Evolutionary conservation across 176 grass and related monocot genomes (phyloP), one percentile per base, ranked within the genome.

Genomic region (Puccinellia tenuiflora): DNA sequence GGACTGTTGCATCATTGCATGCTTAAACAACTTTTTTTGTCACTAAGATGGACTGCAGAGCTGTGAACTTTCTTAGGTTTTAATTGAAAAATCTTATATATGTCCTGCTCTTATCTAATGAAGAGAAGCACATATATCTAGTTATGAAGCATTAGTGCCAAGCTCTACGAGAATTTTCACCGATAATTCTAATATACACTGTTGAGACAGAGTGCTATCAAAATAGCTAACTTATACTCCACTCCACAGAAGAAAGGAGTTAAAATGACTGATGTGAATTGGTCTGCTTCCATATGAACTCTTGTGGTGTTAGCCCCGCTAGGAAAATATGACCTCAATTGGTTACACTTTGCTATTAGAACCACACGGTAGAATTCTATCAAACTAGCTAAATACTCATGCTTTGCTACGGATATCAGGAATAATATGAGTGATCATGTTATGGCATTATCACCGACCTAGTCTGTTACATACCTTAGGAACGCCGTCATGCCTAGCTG

Each of bases 321-420:
- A 62, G 17, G 18, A 12, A 78, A 82, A 82, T 82, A 56, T 22
- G 22, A 35, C 43, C 22, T 60, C 9, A 72, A 45, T 18, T 25
- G 64, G 61, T 61, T 38, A 42, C 8, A 51, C n/a, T 11, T 29
- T 83, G 5, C 53, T 88, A 78, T 40, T 83, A 30, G 62, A 76
- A 40, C 60, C 15, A 15, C 26, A 33, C 14, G 60, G 17, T 43
- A 70, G 40, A 70, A 70, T 70, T 43, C 2, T 70, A 15, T 14
- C 38, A 8, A 70, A 43, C 38, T 71, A 71, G 68, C 13, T 71
- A 71, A 71, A 71, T 71, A 45, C 12, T 43, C n/a, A 25, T 43
- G 67, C 68, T 25, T 71, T 45, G 68, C 22, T 45, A 17, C 7
- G 6, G 68, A 46, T 42, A 71, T 28, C 60, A 63, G 43, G 12